phyloP scores from a whole-genome alignment of 2,329 filamentous ascomycete genomes.

The Apiospora marii region DNA sequence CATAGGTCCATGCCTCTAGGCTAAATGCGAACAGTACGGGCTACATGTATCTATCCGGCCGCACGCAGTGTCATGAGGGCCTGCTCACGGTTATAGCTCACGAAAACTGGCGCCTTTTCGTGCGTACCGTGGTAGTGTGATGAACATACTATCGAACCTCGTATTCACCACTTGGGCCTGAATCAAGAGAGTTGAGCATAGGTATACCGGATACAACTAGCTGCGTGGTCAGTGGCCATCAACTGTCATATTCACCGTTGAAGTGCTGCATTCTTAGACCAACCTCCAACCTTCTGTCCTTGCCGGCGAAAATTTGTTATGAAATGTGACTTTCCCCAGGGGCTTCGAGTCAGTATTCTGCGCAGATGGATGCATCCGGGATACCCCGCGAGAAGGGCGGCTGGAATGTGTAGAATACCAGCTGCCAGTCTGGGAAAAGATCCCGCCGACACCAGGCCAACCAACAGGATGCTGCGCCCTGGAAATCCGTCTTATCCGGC shows the following conservation, averaged over 20 bases:
- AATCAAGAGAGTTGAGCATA: conserved; percentile 19
- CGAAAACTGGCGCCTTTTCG: conserved; percentile 14
- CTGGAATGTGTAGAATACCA: background rate
- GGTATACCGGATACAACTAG: background rate
- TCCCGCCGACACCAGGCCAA: background rate
- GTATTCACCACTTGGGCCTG: background rate
- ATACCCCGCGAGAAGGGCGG: background rate
- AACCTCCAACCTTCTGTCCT: background rate
- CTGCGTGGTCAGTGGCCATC: background rate
- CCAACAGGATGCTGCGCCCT: conserved; percentile 7
- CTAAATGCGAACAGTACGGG: conserved; percentile 4
- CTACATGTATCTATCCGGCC: background rate
- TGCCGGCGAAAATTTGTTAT: background rate
- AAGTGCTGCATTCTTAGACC: background rate
- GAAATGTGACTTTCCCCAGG: background rate
- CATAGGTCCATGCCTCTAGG: conserved; percentile 7
- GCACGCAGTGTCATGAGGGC: conserved; percentile 9
- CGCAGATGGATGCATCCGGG: background rate
- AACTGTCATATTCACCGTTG: background rate
- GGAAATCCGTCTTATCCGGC: conserved; percentile 9
- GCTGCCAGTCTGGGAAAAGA: conserved; percentile 6
- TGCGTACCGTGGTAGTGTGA: background rate
- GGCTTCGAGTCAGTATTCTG: background rate
- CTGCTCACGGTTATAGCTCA: background rate
- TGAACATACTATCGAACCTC: background rate